Conservation (phyloP, 345 rosid genomes). For the Eucalyptus pauciflora region DNA sequence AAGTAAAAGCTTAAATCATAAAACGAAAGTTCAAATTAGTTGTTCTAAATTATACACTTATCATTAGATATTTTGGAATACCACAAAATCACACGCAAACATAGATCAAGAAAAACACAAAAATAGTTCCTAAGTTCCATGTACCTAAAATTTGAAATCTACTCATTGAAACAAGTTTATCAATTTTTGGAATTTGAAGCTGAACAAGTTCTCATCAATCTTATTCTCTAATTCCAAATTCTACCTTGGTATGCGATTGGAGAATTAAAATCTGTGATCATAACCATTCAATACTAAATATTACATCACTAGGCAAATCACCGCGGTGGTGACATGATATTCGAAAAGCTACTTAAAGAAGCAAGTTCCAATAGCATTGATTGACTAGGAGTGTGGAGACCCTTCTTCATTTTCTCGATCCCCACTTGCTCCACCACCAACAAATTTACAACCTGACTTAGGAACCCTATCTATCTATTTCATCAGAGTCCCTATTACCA, state of each 20-base stretch:
- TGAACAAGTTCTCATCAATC: no score
- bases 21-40: no score
- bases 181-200: no score
- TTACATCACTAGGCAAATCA: neutral
- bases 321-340: neutral
- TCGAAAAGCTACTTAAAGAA: neutral
- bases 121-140: no score
- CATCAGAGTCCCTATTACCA: neutral
- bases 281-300: neutral
- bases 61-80: no score
- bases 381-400: neutral
- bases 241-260: neutral
- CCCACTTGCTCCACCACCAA: neutral
- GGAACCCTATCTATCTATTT: neutral
- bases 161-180: no score
- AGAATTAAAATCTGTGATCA: neutral
- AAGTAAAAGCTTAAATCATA: no score
- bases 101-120: no score
- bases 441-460: neutral
- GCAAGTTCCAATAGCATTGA: neutral
- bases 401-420: neutral
- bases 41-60: no score
- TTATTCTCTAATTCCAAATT: no score
- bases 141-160: no score
- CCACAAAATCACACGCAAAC: fast-evolving